Percentiles rank a stretch among this genome's conserved stretches.
phyloP scores from a whole-genome alignment of 1,284 basidiomycete species.

The Spongispora temasekensis region DNA sequence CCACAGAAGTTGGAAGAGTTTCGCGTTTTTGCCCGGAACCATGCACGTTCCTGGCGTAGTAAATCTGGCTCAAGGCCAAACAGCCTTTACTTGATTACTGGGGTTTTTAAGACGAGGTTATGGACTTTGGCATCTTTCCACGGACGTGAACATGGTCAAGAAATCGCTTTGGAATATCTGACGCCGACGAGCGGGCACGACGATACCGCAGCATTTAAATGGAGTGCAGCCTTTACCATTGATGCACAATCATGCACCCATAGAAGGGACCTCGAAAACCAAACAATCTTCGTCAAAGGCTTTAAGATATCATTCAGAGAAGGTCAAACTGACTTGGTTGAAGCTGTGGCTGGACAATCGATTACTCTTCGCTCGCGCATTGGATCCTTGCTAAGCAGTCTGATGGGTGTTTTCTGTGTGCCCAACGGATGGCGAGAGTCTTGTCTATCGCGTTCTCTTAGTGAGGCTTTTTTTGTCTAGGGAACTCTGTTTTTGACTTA shows the following conservation, averaged over 20 bases:
- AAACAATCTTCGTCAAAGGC: background rate
- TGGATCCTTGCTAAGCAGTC: too few species aligned
- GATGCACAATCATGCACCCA: background rate
- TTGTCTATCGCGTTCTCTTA: background rate
- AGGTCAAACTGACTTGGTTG: too few species aligned
- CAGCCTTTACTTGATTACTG: constrained; percentile 10
- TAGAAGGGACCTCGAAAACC: background rate
- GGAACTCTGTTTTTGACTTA: too few species aligned
- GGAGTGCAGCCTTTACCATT: background rate
- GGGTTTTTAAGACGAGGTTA: constrained; percentile 2
- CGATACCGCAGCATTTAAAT: background rate
- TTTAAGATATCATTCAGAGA: background rate
- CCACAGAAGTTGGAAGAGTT: background rate
- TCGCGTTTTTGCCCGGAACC: background rate
- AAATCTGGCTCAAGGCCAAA: background rate
- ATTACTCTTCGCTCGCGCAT: too few species aligned
- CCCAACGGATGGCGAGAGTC: too few species aligned
- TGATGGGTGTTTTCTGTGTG: too few species aligned
- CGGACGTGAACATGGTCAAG: background rate
- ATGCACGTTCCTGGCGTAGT: constrained; percentile 8
- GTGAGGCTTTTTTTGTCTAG: background rate
- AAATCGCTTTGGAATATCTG: background rate
- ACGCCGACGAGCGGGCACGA: background rate
- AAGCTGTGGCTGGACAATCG: too few species aligned
- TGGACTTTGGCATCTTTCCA: constrained; percentile 11